Base-by-base conservation (phyloP, 2,329 filamentous ascomycete species). In the Coniochaeta sp. region DNA sequence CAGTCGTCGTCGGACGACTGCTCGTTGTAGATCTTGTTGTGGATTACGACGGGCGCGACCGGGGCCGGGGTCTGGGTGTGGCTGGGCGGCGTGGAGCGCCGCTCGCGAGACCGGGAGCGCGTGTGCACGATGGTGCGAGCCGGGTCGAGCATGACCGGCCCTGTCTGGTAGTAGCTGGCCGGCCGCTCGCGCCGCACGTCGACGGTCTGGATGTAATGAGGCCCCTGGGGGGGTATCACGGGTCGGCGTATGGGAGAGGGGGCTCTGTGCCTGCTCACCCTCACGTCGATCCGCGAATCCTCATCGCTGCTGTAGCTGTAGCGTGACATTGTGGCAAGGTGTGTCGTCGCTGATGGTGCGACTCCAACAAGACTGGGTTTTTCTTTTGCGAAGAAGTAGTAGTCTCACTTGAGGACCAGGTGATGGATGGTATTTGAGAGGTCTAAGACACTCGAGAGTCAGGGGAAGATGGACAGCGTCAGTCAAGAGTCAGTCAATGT, bases 1-100 rank as follows among this genome's bases (percentile, higher is more conserved):
- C 69, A 72, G 65, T 68, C 67, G 44, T 68, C 62, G 60, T 74
- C 69, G 17, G 68, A 72, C 58, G 68, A 72, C 58, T 77, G 65
- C 24, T 79, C 75, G 62, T 80, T 80, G 65, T 81, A 79, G 60
- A 82, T 79, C 60, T 75, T 75, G 69, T 84, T 85, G 67, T 84
- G 83, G 68, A 86, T 85, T 58, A 86, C 79, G 55, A 86, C 75
- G 1, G 82, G 81, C 5, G 70, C 64, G n/a, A 61, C 61, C 17
- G 73, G 70, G 19, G 67, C 71, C 10, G 69, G 69, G 7, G 72
- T 59, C 62, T 67, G 69, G 7, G 72, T 59, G 62, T 67, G 57
- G 59, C 63, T 61, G 7, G 75, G 75, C 24, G 77, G 76, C 62
- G 70, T 74, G 12, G 75, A 74, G 19, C 76, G 75, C 36, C 79